Percentiles rank a stretch among this genome's conserved stretches.
Conservation (phyloP, 257 asterid genomes). For the Capsicum chinense region DNA sequence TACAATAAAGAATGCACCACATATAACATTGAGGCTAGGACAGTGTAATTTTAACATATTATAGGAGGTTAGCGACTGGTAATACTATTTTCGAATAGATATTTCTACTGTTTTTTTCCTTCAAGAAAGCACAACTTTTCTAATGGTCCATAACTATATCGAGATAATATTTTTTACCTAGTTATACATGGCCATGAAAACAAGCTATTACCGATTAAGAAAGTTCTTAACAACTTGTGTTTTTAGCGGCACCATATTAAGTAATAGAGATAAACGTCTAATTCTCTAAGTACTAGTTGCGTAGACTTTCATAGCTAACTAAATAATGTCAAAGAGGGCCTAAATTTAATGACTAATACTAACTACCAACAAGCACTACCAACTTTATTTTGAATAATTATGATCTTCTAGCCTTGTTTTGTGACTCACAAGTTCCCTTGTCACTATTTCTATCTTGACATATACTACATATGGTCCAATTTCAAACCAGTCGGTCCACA, state of each 20-base stretch:
- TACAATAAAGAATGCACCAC: constrained; percentile 1
- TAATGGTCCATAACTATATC: not conserved
- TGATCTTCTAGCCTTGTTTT: not conserved
- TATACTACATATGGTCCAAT: not conserved
- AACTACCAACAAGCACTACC: constrained; percentile 19
- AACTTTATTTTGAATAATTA: constrained; percentile 15
- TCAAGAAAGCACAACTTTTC: constrained; percentile 1
- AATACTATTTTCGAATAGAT: too few relatives aligned
- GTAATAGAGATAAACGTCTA: not conserved
- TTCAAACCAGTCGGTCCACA: constrained; percentile 26
- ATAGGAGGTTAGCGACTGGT: too few relatives aligned
- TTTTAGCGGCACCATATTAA: not conserved
- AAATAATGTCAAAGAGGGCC: not conserved
- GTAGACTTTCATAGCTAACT: not conserved
- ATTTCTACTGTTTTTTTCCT: not conserved
- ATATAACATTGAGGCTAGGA: not conserved
- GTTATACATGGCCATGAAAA: not conserved
- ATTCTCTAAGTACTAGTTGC: not conserved
- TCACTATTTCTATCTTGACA: constrained; percentile 17
- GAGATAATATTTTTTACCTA: not conserved
- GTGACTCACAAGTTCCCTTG: constrained; percentile 22
- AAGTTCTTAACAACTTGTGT: not conserved
- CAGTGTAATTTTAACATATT: not conserved
- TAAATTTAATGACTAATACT: constrained; percentile 8
- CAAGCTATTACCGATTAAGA: not conserved